Base-by-base conservation (phyloP, 2,329 filamentous ascomycete species). In the Curvularia spicifera region DNA sequence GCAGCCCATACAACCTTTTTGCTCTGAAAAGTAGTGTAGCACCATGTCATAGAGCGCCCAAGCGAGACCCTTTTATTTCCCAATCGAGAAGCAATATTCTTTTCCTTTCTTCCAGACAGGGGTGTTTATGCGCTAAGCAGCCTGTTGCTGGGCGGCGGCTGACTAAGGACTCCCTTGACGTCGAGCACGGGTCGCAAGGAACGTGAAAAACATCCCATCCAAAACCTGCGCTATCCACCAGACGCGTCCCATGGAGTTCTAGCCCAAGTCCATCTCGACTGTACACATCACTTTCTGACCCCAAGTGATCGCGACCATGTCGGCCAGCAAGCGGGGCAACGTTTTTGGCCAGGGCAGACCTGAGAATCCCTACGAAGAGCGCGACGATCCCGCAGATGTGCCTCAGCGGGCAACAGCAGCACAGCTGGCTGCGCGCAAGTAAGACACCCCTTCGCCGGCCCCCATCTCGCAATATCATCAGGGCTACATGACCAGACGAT, bases 391-490 rank as follows among this genome's bases (percentile, higher is more conserved):
- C 28, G 78, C 77, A 46, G 82, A 84, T 2, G 75, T 77, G 64
- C 79, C 80, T 26, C 78, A 80, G 65, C 79, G 78, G 72, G 83
- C 83, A 33, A 85, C 82, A 28, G 83, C 83, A 39, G 82, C 83
- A 39, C 83, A 85, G 73, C 50, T 85, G 73, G 83, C 83, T 31
- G 76, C 72, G 59, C 80, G 83, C 76, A 85, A 81, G 83, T 85
- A 77, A 80, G 83, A 84, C 46, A 61, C 37, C 52, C 42, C 51
- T 55, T 35, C 28, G 26, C 53, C 28, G 28, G 33, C 44, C 57
- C 28, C 28, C 26, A 37, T 24, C 43, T 28, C 39, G 24, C 49
- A 24, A n/a, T 48, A 10, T 45, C 22, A 3, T 37, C 13, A 20
- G 10, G 24, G 22, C 26, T 31, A 22, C 24, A 18, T 29, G 6